Evolutionary conservation across 345 rosid species (phyloP).

Genomic region (Psidium guajava): DNA sequence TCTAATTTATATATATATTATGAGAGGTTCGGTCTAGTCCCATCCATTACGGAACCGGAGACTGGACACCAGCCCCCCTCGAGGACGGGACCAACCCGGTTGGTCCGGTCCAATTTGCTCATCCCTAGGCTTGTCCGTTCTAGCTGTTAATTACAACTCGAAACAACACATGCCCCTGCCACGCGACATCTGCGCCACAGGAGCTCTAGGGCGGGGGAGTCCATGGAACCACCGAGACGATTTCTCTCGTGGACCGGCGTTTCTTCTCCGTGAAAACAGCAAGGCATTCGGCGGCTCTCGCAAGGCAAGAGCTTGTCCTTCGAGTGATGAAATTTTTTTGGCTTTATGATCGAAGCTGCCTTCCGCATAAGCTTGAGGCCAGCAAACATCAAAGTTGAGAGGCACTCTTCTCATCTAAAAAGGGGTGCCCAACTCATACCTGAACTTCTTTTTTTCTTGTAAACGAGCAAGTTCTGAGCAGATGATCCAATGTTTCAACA

Average conservation of each 20-base stretch:
- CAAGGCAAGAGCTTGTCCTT: background rate
- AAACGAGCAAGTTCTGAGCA: no score
- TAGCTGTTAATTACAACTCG: background rate
- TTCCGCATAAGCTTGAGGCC: background rate
- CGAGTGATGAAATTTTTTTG: background rate
- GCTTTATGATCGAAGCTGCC: background rate
- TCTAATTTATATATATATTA: no score
- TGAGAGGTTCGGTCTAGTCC: no score
- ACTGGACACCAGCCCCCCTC: no score
- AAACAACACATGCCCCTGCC: background rate
- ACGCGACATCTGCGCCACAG: background rate
- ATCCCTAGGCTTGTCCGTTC: background rate
- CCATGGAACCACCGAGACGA: background rate
- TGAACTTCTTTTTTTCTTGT: no score
- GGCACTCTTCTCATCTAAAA: background rate
- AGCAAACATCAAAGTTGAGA: background rate
- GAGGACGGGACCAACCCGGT: no score
- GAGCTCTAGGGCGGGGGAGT: background rate
- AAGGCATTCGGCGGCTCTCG: background rate
- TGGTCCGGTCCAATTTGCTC: no score
- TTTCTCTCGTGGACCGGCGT: background rate
- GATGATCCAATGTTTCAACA: no score
- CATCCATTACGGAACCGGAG: no score
- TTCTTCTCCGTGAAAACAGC: background rate
- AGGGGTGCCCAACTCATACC: no score